Conservation (phyloP, 192 early-diverging fungal species). For the Glomus cerebriforme region DNA sequence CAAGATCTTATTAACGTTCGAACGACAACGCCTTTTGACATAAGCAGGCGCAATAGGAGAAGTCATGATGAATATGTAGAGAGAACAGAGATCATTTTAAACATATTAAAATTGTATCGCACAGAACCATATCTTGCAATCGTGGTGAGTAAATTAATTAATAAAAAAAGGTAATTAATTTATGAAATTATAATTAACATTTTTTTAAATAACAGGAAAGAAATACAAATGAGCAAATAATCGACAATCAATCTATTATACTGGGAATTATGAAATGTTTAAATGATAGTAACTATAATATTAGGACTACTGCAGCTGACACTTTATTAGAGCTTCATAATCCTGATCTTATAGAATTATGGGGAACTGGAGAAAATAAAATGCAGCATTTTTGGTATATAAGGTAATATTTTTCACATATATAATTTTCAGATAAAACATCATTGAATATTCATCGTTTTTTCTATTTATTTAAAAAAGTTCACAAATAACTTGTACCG, state of each 20-base stretch:
- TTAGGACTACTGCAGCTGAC: slow-evolving; percentile 72
- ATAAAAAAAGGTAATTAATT: neutral
- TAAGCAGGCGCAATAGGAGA: slow-evolving; percentile 43
- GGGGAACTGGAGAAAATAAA: slow-evolving; percentile 74
- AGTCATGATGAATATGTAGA: slow-evolving; percentile 57
- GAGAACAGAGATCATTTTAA: slow-evolving; percentile 74
- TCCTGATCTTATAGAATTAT: slow-evolving; percentile 68
- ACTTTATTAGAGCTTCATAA: slow-evolving; percentile 75
- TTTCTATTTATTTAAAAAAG: slow-evolving; percentile 35
- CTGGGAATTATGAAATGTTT: slow-evolving; percentile 77
- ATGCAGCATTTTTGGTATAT: slow-evolving; percentile 84
- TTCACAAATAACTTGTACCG: slow-evolving; percentile 59
- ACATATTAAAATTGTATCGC: slow-evolving; percentile 74
- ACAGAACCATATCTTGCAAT: slow-evolving; percentile 77
- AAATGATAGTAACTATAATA: slow-evolving; percentile 65
- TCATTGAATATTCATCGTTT: neutral
- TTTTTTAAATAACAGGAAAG: neutral
- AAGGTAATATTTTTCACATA: slow-evolving; percentile 29
- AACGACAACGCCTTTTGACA: slow-evolving; percentile 37
- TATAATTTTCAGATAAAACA: neutral
- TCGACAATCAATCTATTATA: slow-evolving; percentile 63
- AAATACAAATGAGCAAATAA: neutral
- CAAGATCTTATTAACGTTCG: slow-evolving; percentile 46
- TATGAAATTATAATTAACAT: slow-evolving; percentile 2
- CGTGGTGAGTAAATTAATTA: slow-evolving; percentile 48